phyloP scores from a whole-genome alignment of 805 yeast genomes.

The Pichia rugopelliculosa region DNA sequence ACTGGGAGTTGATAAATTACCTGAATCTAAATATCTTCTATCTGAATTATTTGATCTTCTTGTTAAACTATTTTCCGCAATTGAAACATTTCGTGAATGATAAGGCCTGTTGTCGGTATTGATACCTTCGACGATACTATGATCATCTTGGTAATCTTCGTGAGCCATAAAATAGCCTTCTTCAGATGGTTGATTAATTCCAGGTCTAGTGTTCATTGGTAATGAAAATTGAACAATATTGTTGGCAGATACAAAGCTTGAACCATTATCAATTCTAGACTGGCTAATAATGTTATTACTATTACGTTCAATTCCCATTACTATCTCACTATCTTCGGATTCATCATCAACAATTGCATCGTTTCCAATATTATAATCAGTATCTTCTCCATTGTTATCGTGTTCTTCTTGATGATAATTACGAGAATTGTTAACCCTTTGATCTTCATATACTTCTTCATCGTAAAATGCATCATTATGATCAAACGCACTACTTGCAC shows the following conservation, averaged over 20 bases:
- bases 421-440: background rate
- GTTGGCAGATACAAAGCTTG: no score
- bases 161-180: constrained; percentile 30
- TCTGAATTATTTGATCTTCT: constrained; percentile 4
- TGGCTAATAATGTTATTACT: background rate
- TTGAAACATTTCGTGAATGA: constrained; percentile 4
- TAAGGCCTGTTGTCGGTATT: background rate
- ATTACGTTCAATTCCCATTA: background rate
- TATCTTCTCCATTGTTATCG: constrained; percentile 25
- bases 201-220: background rate
- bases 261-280: background rate
- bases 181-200: constrained; percentile 3
- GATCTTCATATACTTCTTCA: constrained; percentile 19
- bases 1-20: constrained; percentile 8
- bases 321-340: background rate
- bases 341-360: constrained; percentile 8
- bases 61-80: constrained; percentile 7
- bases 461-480: constrained; percentile 19
- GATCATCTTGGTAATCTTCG: constrained; percentile 32
- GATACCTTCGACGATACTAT: constrained; percentile 17
- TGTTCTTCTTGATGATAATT: constrained; percentile 2
- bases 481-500: constrained; percentile 1
- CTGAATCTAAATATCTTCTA: constrained; percentile 2
- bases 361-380: constrained; percentile 19
- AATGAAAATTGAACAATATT: background rate